Evolutionary conservation across 1,284 basidiomycete species (phyloP).

Genomic region (Microbotryum lychnidis-dioicae): DNA sequence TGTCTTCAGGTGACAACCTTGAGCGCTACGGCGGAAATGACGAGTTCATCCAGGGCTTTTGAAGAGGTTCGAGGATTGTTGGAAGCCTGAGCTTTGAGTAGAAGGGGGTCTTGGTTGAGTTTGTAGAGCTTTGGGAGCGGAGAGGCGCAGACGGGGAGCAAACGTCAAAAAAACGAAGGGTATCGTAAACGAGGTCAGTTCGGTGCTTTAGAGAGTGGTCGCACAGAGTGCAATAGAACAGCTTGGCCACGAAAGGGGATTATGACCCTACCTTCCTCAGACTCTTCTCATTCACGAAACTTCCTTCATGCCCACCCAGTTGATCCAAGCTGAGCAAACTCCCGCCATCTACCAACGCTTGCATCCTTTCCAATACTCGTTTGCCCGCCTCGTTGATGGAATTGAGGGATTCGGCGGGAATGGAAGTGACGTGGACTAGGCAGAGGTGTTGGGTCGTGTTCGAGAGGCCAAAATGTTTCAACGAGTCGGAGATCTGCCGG

Average conservation of each 20-base stretch:
- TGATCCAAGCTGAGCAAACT: slow-evolving; percentile 41
- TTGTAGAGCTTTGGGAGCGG: slow-evolving; percentile 59
- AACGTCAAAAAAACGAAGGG: not conserved
- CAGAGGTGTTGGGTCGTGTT: slow-evolving; percentile 59
- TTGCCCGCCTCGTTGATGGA: not conserved
- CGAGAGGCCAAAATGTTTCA: slow-evolving; percentile 72
- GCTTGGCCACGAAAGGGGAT: not conserved
- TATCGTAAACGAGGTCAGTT: not conserved
- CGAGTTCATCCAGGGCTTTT: slow-evolving; percentile 54
- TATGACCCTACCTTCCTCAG: slow-evolving; percentile 55
- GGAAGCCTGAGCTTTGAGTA: slow-evolving; percentile 44
- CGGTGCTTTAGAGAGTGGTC: not conserved
- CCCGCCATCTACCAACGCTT: slow-evolving; percentile 52
- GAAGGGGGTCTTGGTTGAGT: slow-evolving; percentile 51
- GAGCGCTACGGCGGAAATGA: slow-evolving; percentile 67
- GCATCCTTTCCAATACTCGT: slow-evolving; percentile 50
- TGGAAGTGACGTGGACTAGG: slow-evolving; percentile 56
- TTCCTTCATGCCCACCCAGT: slow-evolving; percentile 25
- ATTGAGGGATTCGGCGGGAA: slow-evolving; percentile 35
- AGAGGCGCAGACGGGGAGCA: not conserved
- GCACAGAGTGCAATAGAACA: no score
- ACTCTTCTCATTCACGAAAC: slow-evolving; percentile 43
- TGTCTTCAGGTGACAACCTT: slow-evolving; percentile 53
- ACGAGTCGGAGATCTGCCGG: slow-evolving; percentile 69
- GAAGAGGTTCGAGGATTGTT: slow-evolving; percentile 41